Evolutionary conservation across 805 yeast species (phyloP).

Genomic region (Kodamaea fukazawae): DNA sequence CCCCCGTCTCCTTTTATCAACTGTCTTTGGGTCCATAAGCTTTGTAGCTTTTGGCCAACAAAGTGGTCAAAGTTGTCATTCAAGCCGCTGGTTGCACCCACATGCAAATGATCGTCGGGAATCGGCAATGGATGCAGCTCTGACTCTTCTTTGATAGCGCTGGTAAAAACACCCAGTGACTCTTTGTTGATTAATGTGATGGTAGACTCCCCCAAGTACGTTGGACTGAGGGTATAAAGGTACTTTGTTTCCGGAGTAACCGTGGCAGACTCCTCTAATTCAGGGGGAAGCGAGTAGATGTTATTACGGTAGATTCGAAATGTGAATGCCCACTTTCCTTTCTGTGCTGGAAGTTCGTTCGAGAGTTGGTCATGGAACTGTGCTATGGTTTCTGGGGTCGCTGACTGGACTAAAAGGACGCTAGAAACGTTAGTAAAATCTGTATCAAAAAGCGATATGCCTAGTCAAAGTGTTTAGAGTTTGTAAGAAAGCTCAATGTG

Average conservation of each 20-base stretch:
- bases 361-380: conserved; percentile 69
- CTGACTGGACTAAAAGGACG: conserved; percentile 36
- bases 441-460: too few relatives aligned
- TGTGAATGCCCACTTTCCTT: conserved; percentile 68
- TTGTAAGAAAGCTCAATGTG: too few relatives aligned
- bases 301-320: conserved; percentile 68
- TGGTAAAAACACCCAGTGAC: conserved; percentile 36
- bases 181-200: conserved; percentile 48
- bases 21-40: conserved; percentile 70
- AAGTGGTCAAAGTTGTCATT: conserved; percentile 58
- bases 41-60: conserved; percentile 55
- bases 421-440: conserved; percentile 24
- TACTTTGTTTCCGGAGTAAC: conserved; percentile 40
- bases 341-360: conserved; percentile 58
- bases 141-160: conserved; percentile 27
- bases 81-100: conserved; percentile 53
- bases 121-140: conserved; percentile 23
- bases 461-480: too few relatives aligned
- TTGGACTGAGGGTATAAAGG: conserved; percentile 49
- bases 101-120: conserved; percentile 40
- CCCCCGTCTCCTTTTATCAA: conserved; percentile 75
- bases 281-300: conserved; percentile 47
- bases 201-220: conserved; percentile 47
- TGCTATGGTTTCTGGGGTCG: conserved; percentile 59
- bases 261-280: conserved; percentile 23